These are phyloP conservation scores for Globisporangium emineosum DNA, from an alignment of 352 stramenopile species.

Conservation along the genomic window DNA sequence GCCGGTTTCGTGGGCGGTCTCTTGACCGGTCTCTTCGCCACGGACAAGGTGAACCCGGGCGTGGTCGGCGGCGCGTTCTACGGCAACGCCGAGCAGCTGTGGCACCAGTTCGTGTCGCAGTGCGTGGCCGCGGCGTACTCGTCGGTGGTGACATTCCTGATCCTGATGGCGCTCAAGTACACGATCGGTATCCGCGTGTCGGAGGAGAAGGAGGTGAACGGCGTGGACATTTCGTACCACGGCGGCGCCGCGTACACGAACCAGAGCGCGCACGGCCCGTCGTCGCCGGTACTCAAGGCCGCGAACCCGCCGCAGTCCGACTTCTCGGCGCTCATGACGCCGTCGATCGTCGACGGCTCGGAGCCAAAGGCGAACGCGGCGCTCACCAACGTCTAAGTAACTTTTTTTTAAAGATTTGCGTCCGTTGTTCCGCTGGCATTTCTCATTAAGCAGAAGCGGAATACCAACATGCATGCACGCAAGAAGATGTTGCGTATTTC, in stretches of 20 bases:
- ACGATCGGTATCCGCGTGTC: slow-evolving; percentile 71
- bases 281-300: slow-evolving; percentile 30
- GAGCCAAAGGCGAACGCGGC: slow-evolving; percentile 10
- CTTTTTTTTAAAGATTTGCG: background rate
- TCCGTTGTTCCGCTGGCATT: background rate
- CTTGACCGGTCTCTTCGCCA: slow-evolving; percentile 65
- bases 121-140: slow-evolving; percentile 61
- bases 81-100: slow-evolving; percentile 25
- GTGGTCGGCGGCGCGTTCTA: slow-evolving; percentile 30
- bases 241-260: slow-evolving; percentile 61
- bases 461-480: background rate
- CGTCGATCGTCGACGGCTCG: slow-evolving; percentile 11
- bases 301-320: slow-evolving; percentile 31
- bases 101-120: slow-evolving; percentile 27
- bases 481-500: background rate
- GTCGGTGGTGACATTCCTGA: slow-evolving; percentile 62
- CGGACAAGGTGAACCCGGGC: slow-evolving; percentile 32
- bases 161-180: slow-evolving; percentile 67
- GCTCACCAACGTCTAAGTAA: slow-evolving; percentile 20
- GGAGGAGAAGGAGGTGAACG: slow-evolving; percentile 74
- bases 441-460: background rate
- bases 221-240: slow-evolving; percentile 78
- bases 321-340: slow-evolving; percentile 33
- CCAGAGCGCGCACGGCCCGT: slow-evolving; percentile 31
- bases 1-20: slow-evolving; percentile 60